Evolutionary conservation across 805 yeast species (phyloP).

Genomic region (Maudiozyma bulderi): DNA sequence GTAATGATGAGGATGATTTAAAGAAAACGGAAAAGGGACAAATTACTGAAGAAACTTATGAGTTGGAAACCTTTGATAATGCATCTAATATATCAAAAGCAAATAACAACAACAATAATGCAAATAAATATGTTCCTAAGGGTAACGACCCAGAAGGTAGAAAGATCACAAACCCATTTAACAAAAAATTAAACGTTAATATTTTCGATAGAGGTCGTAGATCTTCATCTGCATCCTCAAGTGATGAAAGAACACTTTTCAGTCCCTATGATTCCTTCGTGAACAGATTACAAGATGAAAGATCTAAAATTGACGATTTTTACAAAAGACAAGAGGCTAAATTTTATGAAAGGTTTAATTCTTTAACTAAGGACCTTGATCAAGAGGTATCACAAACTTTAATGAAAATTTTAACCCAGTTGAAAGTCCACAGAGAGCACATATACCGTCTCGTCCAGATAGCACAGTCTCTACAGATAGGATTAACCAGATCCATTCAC

Average conservation of each 20-base stretch:
- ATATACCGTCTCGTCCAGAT: background rate
- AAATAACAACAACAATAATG: background rate
- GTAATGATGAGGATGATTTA: background rate
- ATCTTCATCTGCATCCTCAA: conserved; percentile 7
- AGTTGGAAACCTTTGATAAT: conserved; percentile 17
- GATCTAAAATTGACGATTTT: conserved; percentile 43
- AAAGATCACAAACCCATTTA: conserved; percentile 1
- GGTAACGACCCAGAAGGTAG: background rate
- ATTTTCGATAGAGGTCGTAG: conserved; percentile 4
- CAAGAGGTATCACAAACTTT: conserved; percentile 17
- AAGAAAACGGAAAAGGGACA: background rate
- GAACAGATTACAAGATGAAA: conserved; percentile 37
- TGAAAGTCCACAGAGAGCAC: background rate
- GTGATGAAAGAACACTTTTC: conserved; percentile 23
- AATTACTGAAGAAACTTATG: conserved; percentile 16
- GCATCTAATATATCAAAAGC: background rate
- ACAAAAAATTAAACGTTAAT: conserved; percentile 12
- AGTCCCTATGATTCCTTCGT: conserved; percentile 38
- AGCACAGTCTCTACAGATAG: background rate
- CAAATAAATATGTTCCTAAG: background rate
- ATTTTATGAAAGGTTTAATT: conserved; percentile 37
- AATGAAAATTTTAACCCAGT: background rate
- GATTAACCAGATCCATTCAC: background rate
- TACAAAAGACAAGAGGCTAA: conserved; percentile 39
- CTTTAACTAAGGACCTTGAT: conserved; percentile 40